Percentiles rank a stretch among this genome's conserved stretches.
These are phyloP conservation scores for Ampelocalamus luodianensis DNA, from an alignment of 176 grass and related monocot genomes.

Conservation along the genomic window DNA sequence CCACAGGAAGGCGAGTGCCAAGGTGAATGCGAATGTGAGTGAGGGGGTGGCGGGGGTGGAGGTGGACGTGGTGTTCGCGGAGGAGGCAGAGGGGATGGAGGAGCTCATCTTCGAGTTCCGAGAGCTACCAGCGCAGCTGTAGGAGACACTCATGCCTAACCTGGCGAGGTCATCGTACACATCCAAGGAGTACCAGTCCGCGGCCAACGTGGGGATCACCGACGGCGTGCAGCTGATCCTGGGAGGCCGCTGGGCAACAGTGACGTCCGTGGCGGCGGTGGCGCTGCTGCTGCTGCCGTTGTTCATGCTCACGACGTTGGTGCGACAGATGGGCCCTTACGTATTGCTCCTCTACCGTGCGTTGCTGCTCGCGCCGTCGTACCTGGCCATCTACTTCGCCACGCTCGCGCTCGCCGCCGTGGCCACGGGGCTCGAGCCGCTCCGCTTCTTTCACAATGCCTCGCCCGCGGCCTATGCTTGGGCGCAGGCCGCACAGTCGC, in stretches of 20 bases:
- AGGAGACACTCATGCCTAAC: conserved; percentile 77
- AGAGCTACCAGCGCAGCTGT: conserved; percentile 57
- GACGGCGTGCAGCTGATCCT: conserved; percentile 72
- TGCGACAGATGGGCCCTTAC: conserved; percentile 67
- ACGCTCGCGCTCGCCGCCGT: conserved; percentile 82
- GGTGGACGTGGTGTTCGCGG: conserved; percentile 26
- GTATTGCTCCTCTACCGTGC: conserved; percentile 70
- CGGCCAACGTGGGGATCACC: conserved; percentile 75
- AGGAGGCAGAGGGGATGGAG: conserved; percentile 45
- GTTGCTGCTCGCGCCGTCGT: conserved; percentile 81
- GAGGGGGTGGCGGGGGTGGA: not conserved
- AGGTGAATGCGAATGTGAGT: not conserved
- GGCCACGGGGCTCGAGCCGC: conserved; percentile 78
- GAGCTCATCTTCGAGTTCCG: conserved; percentile 81
- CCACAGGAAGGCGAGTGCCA: not conserved
- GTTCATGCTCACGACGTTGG: conserved; percentile 64
- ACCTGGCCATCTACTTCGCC: conserved; percentile 98
- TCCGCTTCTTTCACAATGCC: conserved; percentile 87
- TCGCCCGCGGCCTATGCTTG: conserved; percentile 41
- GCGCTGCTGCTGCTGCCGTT: conserved; percentile 71
- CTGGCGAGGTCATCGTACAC: conserved; percentile 76
- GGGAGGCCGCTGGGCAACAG: conserved; percentile 64
- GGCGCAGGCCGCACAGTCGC: conserved; percentile 50
- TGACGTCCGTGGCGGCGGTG: conserved; percentile 61
- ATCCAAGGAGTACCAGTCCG: conserved; percentile 80